These are phyloP conservation scores for Spiromastix sp. DNA, from an alignment of 2,329 filamentous ascomycete species.

Conservation along the genomic window DNA sequence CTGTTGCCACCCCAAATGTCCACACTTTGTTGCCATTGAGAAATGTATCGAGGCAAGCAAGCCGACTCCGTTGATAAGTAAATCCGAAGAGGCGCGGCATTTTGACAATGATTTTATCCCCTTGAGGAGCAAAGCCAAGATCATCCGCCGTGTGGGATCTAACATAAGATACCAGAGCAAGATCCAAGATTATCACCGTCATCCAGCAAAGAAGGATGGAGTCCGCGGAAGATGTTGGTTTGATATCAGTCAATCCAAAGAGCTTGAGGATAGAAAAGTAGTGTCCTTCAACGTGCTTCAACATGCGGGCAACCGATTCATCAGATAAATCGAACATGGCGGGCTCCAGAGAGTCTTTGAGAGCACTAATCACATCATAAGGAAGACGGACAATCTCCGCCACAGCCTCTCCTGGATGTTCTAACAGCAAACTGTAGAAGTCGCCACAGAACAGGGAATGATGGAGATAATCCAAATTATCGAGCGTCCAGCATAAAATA, in stretches of 20 bases:
- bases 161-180: neutral
- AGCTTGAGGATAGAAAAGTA: neutral
- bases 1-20: neutral
- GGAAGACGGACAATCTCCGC: neutral
- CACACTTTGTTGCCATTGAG: neutral
- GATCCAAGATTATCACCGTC: neutral
- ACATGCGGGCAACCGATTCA: neutral
- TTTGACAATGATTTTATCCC: neutral
- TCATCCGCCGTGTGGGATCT: neutral
- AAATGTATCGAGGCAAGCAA: neutral
- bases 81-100: neutral
- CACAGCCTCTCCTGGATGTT: neutral
- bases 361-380: neutral
- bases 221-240: too few species aligned
- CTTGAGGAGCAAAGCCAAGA: neutral
- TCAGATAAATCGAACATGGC: neutral
- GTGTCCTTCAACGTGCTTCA: neutral
- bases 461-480: neutral
- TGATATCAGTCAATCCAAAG: neutral
- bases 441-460: neutral
- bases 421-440: neutral
- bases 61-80: neutral
- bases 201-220: neutral
- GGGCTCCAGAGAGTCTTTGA: neutral
- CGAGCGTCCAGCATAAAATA: neutral